Percentiles rank a stretch among this genome's conserved stretches.
phyloP scores from a whole-genome alignment of 345 rosid species.

The Melaleuca alternifolia region DNA sequence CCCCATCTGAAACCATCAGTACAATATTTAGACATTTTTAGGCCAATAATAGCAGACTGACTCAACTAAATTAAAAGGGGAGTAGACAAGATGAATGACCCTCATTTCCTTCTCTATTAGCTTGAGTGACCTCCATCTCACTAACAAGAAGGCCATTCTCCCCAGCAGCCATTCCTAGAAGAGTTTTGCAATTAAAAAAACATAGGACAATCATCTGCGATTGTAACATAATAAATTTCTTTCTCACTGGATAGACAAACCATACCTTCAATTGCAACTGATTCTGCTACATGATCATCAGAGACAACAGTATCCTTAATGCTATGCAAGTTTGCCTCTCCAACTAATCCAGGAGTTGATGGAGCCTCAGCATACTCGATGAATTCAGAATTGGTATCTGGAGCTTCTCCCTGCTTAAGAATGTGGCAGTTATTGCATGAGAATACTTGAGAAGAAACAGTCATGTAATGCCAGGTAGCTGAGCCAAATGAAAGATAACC shows the following conservation, averaged over 20 bases:
- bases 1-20: slow-evolving; percentile 22
- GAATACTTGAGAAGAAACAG: not conserved
- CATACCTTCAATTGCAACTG: slow-evolving; percentile 16
- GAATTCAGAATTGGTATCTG: slow-evolving; percentile 31
- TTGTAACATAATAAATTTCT: slow-evolving; percentile 10
- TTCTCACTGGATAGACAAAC: slow-evolving; percentile 5
- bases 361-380: slow-evolving; percentile 82
- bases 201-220: slow-evolving; percentile 14
- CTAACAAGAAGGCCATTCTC: slow-evolving; percentile 14
- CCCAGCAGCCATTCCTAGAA: slow-evolving; percentile 14
- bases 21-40: slow-evolving; percentile 3
- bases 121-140: slow-evolving; percentile 17
- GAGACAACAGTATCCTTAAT: slow-evolving; percentile 51
- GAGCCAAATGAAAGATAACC: slow-evolving; percentile 18
- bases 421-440: not conserved
- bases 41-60: slow-evolving; percentile 2
- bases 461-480: not conserved
- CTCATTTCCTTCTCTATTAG: slow-evolving; percentile 1
- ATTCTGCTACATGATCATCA: slow-evolving; percentile 43
- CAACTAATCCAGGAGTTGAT: slow-evolving; percentile 77
- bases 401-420: slow-evolving; percentile 39
- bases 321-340: slow-evolving; percentile 58
- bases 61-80: slow-evolving; percentile 3
- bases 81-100: not conserved
- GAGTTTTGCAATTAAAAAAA: slow-evolving; percentile 14